phyloP scores from a whole-genome alignment of 2,329 filamentous ascomycete species.

The Epichloe sylvatica region DNA sequence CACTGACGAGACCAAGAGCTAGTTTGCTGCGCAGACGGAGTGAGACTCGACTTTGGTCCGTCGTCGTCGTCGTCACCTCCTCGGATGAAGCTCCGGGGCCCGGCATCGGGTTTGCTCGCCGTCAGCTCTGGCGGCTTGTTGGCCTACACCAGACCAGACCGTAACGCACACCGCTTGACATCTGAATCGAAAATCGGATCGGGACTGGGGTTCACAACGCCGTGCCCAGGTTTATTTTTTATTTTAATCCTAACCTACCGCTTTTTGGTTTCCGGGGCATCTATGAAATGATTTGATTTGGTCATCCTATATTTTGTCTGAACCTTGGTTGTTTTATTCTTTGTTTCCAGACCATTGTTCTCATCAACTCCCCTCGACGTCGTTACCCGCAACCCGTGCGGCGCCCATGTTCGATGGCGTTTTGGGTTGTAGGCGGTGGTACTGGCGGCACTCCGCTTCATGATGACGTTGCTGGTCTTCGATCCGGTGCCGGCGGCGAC shows the following conservation, averaged over 20 bases:
- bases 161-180: neutral
- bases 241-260: neutral
- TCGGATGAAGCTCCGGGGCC: neutral
- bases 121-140: neutral
- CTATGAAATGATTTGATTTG: neutral
- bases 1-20: neutral
- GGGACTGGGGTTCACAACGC: neutral
- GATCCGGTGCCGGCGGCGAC: neutral
- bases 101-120: neutral
- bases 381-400: neutral
- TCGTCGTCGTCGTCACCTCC: neutral
- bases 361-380: neutral
- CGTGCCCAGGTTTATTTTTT: neutral
- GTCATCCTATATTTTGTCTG: neutral
- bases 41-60: neutral
- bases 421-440: slow-evolving; percentile 23
- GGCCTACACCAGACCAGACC: neutral
- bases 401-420: slow-evolving; percentile 24
- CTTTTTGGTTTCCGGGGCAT: neutral
- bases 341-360: neutral
- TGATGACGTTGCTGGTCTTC: slow-evolving; percentile 9
- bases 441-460: slow-evolving; percentile 13
- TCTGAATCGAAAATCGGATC: neutral
- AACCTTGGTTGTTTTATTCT: neutral
- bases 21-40: neutral